These are phyloP conservation scores for Lachnellula suecica DNA, from an alignment of 2,329 filamentous ascomycete genomes.

Conservation along the genomic window DNA sequence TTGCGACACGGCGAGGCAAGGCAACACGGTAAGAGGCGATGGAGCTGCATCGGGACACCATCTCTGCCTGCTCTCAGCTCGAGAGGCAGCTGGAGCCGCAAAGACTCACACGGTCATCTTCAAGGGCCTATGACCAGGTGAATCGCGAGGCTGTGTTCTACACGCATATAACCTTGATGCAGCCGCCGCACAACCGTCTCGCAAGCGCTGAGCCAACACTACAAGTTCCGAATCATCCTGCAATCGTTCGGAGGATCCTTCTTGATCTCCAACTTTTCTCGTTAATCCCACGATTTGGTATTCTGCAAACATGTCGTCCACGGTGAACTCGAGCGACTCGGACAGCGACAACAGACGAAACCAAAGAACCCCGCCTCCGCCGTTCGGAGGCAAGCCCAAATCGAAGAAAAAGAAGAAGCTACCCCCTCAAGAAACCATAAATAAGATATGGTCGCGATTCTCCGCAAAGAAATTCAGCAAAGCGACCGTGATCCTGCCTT, in stretches of 20 bases:
- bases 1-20: neutral
- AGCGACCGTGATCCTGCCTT: slow-evolving; percentile 64
- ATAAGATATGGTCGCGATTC: slow-evolving; percentile 65
- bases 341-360: slow-evolving; percentile 12
- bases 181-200: neutral
- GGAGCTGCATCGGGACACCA: too few species aligned
- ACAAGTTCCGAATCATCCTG: neutral
- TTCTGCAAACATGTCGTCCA: slow-evolving; percentile 15
- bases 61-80: neutral
- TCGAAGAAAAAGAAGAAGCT: slow-evolving; percentile 59
- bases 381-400: slow-evolving; percentile 31
- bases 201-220: slow-evolving; percentile 2
- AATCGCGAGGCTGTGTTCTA: neutral
- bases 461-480: slow-evolving; percentile 62
- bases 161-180: slow-evolving; percentile 3
- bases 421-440: slow-evolving; percentile 64
- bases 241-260: neutral
- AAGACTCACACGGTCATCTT: neutral
- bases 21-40: neutral
- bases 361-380: slow-evolving; percentile 9
- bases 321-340: slow-evolving; percentile 20
- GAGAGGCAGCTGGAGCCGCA: neutral
- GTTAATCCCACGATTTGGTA: neutral
- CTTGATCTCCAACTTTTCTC: neutral
- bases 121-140: neutral